Evolutionary conservation across 495 filamentous ascomycete species (phyloP).

Genomic region (Aeminium ludgeri): DNA sequence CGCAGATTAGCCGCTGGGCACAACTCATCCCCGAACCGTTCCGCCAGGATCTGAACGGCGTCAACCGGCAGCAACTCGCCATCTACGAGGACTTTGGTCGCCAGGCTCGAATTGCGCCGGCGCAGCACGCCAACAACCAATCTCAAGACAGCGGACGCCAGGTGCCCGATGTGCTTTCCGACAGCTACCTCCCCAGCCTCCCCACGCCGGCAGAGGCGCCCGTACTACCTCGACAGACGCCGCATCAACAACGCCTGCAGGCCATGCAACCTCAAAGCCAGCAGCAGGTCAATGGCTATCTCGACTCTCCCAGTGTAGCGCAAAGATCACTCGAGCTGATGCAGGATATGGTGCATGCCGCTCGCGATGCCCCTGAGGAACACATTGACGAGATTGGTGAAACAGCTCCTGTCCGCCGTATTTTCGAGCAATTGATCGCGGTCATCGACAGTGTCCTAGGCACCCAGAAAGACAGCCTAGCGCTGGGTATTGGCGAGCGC

Average conservation of each 20-base stretch:
- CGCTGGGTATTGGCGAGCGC: slow-evolving; percentile 48
- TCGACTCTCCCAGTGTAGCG: slow-evolving; percentile 43
- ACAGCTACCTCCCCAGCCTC: slow-evolving; percentile 57
- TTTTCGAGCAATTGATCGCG: slow-evolving; percentile 34
- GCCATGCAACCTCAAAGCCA: slow-evolving; percentile 17
- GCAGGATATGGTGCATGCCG: slow-evolving; percentile 47
- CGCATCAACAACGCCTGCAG: slow-evolving; percentile 39
- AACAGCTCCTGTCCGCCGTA: slow-evolving; percentile 16
- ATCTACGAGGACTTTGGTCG: slow-evolving; percentile 93
- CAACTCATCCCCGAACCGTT: slow-evolving; percentile 80
- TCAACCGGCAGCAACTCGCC: slow-evolving; percentile 82
- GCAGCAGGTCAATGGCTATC: slow-evolving; percentile 43
- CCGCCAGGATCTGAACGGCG: slow-evolving; percentile 55
- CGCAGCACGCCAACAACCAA: slow-evolving; percentile 35
- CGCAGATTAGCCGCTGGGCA: slow-evolving; percentile 65
- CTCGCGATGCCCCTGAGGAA: slow-evolving; percentile 48
- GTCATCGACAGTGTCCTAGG: slow-evolving; percentile 28
- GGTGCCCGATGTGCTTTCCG: slow-evolving; percentile 62
- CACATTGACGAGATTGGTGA: slow-evolving; percentile 48
- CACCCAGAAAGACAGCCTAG: slow-evolving; percentile 44
- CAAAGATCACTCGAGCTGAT: slow-evolving; percentile 54
- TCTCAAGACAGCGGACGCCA: slow-evolving; percentile 43
- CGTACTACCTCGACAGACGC: slow-evolving; percentile 50
- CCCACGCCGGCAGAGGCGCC: slow-evolving; percentile 69
- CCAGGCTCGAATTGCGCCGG: slow-evolving; percentile 45